Percentiles rank a stretch among this genome's conserved stretches.
phyloP scores from a whole-genome alignment of 805 yeast genomes.

The Pichia ethanolica region DNA sequence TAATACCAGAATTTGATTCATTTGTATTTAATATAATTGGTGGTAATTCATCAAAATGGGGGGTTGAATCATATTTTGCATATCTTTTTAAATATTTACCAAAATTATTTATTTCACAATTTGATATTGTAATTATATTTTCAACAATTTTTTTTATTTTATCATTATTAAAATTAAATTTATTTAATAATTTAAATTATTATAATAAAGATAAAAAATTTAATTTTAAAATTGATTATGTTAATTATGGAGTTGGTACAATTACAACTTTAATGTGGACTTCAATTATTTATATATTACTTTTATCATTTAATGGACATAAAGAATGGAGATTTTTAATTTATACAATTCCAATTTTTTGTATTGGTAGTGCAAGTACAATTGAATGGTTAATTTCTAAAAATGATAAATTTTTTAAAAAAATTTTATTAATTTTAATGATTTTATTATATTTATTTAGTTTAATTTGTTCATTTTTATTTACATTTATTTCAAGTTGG shows the following conservation, averaged over 20 bases:
- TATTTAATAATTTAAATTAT: too few relatives aligned
- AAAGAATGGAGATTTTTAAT: constrained; percentile 91
- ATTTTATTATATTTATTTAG: constrained; percentile 30
- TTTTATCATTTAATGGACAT: constrained; percentile 79
- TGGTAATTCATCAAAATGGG: constrained; percentile 78
- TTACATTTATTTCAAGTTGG: constrained; percentile 55
- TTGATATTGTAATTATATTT: constrained; percentile 5
- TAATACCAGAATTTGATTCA: constrained; percentile 66
- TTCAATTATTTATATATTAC: constrained; percentile 45
- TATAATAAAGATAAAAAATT: background rate
- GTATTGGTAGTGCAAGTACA: constrained; percentile 19
- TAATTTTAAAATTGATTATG: constrained; percentile 12
- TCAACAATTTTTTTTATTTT: background rate
- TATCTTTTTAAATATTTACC: constrained; percentile 54
- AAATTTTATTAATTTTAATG: constrained; percentile 21
- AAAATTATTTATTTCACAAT: constrained; percentile 31
- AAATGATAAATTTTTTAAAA: background rate
- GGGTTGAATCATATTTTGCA: constrained; percentile 63
- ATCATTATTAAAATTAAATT: background rate
- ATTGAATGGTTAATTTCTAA: constrained; percentile 2
- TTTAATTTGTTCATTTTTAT: constrained; percentile 34
- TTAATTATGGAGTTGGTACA: constrained; percentile 23
- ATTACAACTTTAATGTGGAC: constrained; percentile 44
- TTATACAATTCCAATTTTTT: constrained; percentile 65
- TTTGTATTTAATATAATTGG: constrained; percentile 68